These are phyloP conservation scores for Phialophora expanda DNA, from an alignment of 2,329 filamentous ascomycete genomes.

Conservation along the genomic window DNA sequence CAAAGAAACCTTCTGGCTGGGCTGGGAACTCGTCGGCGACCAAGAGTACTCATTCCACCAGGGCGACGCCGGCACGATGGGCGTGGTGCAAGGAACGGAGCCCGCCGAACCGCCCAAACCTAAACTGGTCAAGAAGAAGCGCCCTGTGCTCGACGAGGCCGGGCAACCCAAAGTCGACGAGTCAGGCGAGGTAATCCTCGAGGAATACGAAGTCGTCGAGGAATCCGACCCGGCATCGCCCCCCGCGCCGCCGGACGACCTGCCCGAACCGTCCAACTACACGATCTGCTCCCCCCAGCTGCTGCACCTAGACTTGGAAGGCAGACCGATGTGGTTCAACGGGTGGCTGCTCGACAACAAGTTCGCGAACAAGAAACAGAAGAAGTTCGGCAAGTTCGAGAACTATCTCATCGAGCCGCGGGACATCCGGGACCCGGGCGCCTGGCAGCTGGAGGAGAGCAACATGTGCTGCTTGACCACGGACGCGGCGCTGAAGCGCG, in stretches of 20 bases:
- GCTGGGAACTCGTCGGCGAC: slow-evolving; percentile 55
- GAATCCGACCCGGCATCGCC: slow-evolving; percentile 9
- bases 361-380: slow-evolving; percentile 46
- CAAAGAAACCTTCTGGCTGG: slow-evolving; percentile 59
- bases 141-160: slow-evolving; percentile 24
- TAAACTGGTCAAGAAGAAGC: slow-evolving; percentile 18
- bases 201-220: slow-evolving; percentile 10
- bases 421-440: slow-evolving; percentile 36
- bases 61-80: slow-evolving; percentile 44
- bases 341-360: slow-evolving; percentile 53
- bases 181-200: slow-evolving; percentile 23
- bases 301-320: slow-evolving; percentile 51
- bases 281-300: slow-evolving; percentile 55
- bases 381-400: slow-evolving; percentile 47
- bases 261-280: slow-evolving; percentile 37
- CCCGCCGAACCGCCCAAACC: slow-evolving; percentile 13
- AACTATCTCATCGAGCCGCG: slow-evolving; percentile 39
- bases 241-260: slow-evolving; percentile 10
- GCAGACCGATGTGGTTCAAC: slow-evolving; percentile 56
- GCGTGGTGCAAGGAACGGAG: slow-evolving; percentile 25
- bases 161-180: slow-evolving; percentile 34
- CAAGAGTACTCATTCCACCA: slow-evolving; percentile 52
- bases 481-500: slow-evolving; percentile 33
- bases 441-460: slow-evolving; percentile 39
- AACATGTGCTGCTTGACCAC: slow-evolving; percentile 40